Base-by-base conservation (phyloP, 106 monocot species). In the Allium cepa region DNA sequence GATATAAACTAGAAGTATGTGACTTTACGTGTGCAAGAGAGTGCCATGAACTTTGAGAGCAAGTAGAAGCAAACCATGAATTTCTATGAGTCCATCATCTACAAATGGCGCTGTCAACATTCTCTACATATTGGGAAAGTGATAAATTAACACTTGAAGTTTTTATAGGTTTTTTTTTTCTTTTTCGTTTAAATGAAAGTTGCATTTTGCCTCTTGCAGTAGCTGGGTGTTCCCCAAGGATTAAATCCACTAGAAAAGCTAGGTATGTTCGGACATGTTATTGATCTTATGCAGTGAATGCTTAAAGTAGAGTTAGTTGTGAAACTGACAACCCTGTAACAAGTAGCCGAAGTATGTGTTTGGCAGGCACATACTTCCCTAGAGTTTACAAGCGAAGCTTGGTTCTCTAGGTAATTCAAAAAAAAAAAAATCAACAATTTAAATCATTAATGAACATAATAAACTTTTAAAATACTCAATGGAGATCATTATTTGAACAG, bases 181-280 rank as follows among this genome's bases (percentile, higher is more conserved):
- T n/a, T n/a, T n/a, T n/a, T n/a, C 26, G 7, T 36, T 4, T 46
- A n/a, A 11, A 59, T 51, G 52, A 10, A 65, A 75, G 81, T 74
- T 49, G 90, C 94, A 65, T 90, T 79, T 75, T 59, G 77, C 51
- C 77, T 46, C 59, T 84, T 90, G 68, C 77, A 84, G 57, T 53
- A 73, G 70, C 57, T 75, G 53, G 90, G 90, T 28, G 87, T 83
- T 72, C 94, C 94, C 94, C 94, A 94, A 58, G 94, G 94, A 79
- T 94, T 94, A 18, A 94, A 71, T 66, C 94, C 94, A 56, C 94
- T 90, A 68, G 94, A 94, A 73, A 90, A 90, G 79, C 94, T 94
- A 64, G 94, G 90, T 75, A 94, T 73, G 76, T 85, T 94, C n/a
- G 90, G 87, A 56, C 94, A 94, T 13, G 90, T 79, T 48, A 94